phyloP scores from a whole-genome alignment of 2,329 filamentous ascomycete genomes.

The Blumeriella jaapii region DNA sequence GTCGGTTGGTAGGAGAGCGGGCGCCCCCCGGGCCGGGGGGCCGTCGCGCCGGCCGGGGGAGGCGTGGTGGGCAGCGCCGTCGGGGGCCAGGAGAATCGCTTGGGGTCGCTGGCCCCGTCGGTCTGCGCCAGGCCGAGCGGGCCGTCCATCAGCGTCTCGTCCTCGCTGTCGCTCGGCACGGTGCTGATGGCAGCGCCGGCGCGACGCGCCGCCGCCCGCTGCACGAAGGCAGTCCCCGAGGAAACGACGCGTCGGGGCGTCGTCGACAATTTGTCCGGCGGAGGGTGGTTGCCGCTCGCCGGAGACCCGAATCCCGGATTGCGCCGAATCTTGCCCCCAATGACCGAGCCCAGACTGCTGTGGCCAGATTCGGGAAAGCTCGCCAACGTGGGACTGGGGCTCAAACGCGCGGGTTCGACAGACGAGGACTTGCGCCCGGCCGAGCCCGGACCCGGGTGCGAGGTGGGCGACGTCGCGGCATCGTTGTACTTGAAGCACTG shows the following conservation, averaged over 20 bases:
- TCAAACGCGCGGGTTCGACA: slow-evolving; percentile 13
- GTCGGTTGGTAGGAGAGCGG: slow-evolving; percentile 17
- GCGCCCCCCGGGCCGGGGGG: slow-evolving; percentile 13
- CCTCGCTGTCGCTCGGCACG: slow-evolving; percentile 22
- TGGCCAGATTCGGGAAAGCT: slow-evolving; percentile 20
- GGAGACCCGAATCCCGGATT: slow-evolving; percentile 13
- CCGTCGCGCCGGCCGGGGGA: slow-evolving; percentile 7
- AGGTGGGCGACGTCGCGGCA: slow-evolving; percentile 17
- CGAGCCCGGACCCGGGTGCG: too few species aligned
- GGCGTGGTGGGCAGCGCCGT: slow-evolving; percentile 8
- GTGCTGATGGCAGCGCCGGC: slow-evolving; percentile 15
- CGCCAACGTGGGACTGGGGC: slow-evolving; percentile 8
- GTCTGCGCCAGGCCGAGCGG: background rate
- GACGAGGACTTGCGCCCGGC: too few species aligned
- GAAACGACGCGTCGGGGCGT: slow-evolving; percentile 34
- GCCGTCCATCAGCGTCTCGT: slow-evolving; percentile 11
- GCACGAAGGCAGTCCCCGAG: slow-evolving; percentile 37
- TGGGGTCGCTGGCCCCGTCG: slow-evolving; percentile 7
- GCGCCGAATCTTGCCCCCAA: slow-evolving; percentile 18
- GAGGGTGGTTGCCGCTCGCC: slow-evolving; percentile 8
- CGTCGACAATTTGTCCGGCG: slow-evolving; percentile 8
- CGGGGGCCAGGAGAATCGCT: background rate
- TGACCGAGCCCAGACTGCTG: slow-evolving; percentile 9
- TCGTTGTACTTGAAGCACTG: slow-evolving; percentile 29
- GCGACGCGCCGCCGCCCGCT: slow-evolving; percentile 24